Base-by-base conservation (phyloP, 305 asterid species). In the Andrographis paniculata region DNA sequence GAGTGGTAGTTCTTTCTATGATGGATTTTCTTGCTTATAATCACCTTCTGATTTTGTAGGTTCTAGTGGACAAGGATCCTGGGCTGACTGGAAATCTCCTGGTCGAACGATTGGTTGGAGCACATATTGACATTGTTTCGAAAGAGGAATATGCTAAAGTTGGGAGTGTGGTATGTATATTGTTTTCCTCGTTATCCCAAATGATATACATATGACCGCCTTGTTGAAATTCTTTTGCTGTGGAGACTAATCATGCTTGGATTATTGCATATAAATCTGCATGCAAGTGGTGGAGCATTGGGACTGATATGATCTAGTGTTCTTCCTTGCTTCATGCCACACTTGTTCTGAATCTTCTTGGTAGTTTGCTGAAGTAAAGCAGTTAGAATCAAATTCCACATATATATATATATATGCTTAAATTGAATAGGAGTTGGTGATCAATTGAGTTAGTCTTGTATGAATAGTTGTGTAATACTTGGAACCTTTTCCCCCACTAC, bases 51-150 rank as follows among this genome's bases (percentile, higher is more conserved):
- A 23, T 53, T 50, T 60, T 70, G 31, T 73, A 89, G 96, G 79
- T 60, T 69, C 79, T 85, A 35, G 87, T 73, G 30, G 92, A 89
- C 65, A 58, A 73, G 38, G 98, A 89, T 70, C 98, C 98, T 55
- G 98, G 98, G 22, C 70, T 89, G 71, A 86, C 88, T 0, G 96
- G 98, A 62, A 89, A 89, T 71, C 96, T 89, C 48, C 73, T 89
- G 58, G 96, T 89, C 14, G 96, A 89, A 54, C 98, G 98, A 57
- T 63, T 89, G 70, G 94, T 82, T 60, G 98, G 98, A 61, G 96
- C 98, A n/a, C 93, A 86, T 64, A 70, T 89, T 45, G 84, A 89
- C 65, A 94, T 89, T 52, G 88, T 89, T 50, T 74, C 96, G 3
- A 82, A 89, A 70, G 98, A 85, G 75, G 96, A 89, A 55, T 89